These are phyloP conservation scores for Mrakia blollopis DNA, from an alignment of 768 basidiomycete species.

Conservation along the genomic window DNA sequence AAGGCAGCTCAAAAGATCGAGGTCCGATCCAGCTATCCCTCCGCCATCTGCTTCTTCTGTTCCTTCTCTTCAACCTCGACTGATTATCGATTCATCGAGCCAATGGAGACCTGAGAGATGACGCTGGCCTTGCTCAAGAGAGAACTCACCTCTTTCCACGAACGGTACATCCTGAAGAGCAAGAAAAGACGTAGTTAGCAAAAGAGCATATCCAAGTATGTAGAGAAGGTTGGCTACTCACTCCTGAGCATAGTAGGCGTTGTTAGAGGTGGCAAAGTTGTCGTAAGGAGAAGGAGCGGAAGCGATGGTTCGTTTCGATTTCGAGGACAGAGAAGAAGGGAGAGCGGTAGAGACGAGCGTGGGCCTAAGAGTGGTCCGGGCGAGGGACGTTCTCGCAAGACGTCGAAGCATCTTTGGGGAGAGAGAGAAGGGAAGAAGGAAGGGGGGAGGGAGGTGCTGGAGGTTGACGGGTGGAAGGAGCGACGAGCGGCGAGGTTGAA, in stretches of 20 bases:
- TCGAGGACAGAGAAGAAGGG: not conserved
- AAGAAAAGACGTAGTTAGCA: not conserved
- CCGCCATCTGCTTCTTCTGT: no score
- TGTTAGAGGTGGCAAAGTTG: slow-evolving; percentile 83
- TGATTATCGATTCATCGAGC: not conserved
- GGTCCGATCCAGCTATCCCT: not conserved
- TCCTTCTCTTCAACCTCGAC: not conserved
- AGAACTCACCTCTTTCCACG: slow-evolving; percentile 46
- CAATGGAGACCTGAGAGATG: slow-evolving; percentile 22
- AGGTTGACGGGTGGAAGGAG: not conserved
- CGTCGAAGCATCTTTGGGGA: slow-evolving; percentile 1
- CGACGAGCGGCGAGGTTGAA: no score
- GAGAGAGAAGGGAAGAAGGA: not conserved
- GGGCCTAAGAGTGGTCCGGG: not conserved
- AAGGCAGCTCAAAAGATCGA: not conserved
- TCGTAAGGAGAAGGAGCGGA: slow-evolving; percentile 40
- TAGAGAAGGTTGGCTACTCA: slow-evolving; percentile 34
- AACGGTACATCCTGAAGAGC: slow-evolving; percentile 69
- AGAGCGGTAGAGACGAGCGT: not conserved
- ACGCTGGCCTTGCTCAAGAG: not conserved
- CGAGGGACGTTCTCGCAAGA: slow-evolving; percentile 8
- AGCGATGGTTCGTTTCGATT: slow-evolving; percentile 16
- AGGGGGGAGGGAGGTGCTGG: not conserved
- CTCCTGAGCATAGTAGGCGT: slow-evolving; percentile 88
- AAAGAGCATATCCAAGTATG: not conserved